These are phyloP conservation scores for Coemansia aciculifera DNA, from an alignment of 192 early-diverging fungal genomes.

Conservation along the genomic window DNA sequence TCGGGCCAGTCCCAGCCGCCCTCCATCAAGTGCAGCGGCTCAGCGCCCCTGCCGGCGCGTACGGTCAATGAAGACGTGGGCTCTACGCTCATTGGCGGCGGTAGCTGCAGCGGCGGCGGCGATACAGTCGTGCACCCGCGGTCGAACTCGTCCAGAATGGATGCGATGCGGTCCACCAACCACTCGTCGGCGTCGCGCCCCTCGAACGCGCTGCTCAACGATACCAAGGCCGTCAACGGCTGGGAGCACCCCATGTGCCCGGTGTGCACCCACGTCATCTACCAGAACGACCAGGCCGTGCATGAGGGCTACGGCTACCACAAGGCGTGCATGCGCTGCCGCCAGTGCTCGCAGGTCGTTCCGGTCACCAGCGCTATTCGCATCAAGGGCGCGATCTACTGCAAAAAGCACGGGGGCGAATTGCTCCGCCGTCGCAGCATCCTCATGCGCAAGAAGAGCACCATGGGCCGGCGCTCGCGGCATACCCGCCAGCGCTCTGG, in stretches of 20 bases:
- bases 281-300: conserved; percentile 52
- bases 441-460: conserved; percentile 59
- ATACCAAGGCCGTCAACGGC: conserved; percentile 48
- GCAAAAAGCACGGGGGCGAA: conserved; percentile 54
- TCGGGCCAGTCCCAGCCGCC: conserved; percentile 12
- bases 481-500: conserved; percentile 29
- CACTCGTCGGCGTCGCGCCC: conserved; percentile 48
- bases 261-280: conserved; percentile 41
- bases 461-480: conserved; percentile 53
- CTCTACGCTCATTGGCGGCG: conserved; percentile 46
- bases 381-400: conserved; percentile 56
- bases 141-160: conserved; percentile 16
- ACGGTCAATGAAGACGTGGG: not conserved
- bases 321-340: conserved; percentile 57
- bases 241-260: conserved; percentile 58
- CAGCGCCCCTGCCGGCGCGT: not conserved
- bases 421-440: conserved; percentile 57
- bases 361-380: conserved; percentile 39
- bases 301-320: conserved; percentile 59
- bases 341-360: conserved; percentile 48
- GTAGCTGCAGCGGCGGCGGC: conserved; percentile 6
- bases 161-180: conserved; percentile 17
- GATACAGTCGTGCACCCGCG: not conserved
- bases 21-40: conserved; percentile 9
- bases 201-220: conserved; percentile 47